Percentiles rank a stretch among this genome's conserved stretches.
These are phyloP conservation scores for Petunia hybrid DNA, from an alignment of 305 asterid species.

Conservation along the genomic window DNA sequence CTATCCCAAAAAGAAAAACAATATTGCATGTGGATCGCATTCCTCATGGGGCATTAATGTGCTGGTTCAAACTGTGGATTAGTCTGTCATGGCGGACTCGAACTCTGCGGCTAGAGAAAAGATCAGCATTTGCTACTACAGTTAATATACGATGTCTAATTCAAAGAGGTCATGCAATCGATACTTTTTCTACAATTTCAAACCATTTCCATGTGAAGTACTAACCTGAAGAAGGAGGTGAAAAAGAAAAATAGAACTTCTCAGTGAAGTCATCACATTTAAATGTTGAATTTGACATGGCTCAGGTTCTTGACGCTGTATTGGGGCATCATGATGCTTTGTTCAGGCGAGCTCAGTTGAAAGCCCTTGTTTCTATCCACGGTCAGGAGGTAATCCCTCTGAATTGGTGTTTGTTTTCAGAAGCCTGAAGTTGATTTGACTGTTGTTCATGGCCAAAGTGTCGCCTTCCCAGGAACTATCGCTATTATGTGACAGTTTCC, in stretches of 20 bases:
- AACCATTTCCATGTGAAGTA: background rate
- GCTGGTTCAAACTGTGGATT: slow-evolving; percentile 4
- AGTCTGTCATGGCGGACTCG: background rate
- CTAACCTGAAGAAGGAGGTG: background rate
- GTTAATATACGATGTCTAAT: background rate
- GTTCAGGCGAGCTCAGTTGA: slow-evolving; percentile 92
- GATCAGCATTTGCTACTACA: slow-evolving; percentile 9
- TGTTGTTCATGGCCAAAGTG: background rate
- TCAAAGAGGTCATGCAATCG: background rate
- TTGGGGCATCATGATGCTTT: slow-evolving; percentile 86
- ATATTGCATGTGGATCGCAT: slow-evolving; percentile 16
- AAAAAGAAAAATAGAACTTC: background rate
- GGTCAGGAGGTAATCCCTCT: slow-evolving; percentile 75
- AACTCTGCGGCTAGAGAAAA: slow-evolving; percentile 4
- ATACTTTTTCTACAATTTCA: background rate
- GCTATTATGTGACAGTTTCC: slow-evolving; percentile 2
- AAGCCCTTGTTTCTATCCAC: slow-evolving; percentile 95
- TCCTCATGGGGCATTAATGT: background rate
- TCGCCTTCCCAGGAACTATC: background rate
- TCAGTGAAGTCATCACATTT: background rate
- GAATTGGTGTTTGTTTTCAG: background rate
- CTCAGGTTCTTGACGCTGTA: slow-evolving; percentile 79
- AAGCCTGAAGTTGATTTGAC: slow-evolving; percentile 11
- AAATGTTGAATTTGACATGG: slow-evolving; percentile 23
- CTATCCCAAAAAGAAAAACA: slow-evolving; percentile 7